Evolutionary conservation across 305 asterid genomes (phyloP).

Genomic region (Nicotiana rustica): DNA sequence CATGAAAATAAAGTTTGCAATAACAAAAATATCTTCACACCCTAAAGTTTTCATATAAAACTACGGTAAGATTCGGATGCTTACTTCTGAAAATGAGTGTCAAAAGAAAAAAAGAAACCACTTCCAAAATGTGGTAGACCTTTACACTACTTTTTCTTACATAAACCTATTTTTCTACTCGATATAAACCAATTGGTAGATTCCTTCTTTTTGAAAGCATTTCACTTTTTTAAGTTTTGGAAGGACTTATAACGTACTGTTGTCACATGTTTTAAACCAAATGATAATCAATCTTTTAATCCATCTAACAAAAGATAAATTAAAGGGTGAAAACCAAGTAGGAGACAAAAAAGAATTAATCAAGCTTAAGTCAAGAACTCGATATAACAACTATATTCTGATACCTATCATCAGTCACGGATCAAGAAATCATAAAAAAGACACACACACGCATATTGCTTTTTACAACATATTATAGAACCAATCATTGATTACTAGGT

Average conservation of each 20-base stretch:
- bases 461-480: no score
- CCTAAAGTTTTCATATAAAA: background rate
- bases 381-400: no score
- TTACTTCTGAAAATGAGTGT: slow-evolving; percentile 8
- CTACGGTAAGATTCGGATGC: background rate
- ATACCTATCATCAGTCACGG: no score
- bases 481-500: no score
- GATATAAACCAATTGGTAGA: background rate
- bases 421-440: no score
- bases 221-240: slow-evolving; percentile 37
- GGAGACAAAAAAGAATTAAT: no score
- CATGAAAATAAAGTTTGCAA: background rate
- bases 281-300: no score
- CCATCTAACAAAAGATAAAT: no score
- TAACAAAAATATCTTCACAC: background rate
- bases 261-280: slow-evolving; percentile 47
- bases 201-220: background rate
- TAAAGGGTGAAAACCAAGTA: no score
- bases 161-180: background rate
- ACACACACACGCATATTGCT: no score
- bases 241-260: slow-evolving; percentile 55
- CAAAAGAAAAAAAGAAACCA: background rate
- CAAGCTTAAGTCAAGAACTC: no score
- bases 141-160: slow-evolving; percentile 27
- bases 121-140: background rate